These are phyloP conservation scores for Russula virescens DNA, from an alignment of 768 basidiomycete species.

Conservation along the genomic window DNA sequence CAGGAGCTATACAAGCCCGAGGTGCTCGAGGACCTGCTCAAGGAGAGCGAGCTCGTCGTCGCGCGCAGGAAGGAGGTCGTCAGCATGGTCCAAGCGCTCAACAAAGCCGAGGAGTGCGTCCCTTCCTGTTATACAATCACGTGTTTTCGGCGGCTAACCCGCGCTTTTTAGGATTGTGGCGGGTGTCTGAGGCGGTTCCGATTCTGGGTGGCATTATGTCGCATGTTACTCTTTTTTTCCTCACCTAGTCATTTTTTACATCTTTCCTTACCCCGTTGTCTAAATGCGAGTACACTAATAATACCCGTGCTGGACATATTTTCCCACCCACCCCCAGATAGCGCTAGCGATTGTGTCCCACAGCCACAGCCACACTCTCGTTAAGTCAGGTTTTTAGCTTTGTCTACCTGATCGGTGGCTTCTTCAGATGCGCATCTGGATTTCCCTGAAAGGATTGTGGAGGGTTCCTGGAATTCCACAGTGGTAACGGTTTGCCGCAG, in stretches of 20 bases:
- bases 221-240: background rate
- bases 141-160: background rate
- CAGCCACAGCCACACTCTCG: too few relatives aligned
- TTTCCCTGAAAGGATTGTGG: too few relatives aligned
- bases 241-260: background rate
- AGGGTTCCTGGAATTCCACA: too few relatives aligned
- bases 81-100: slow-evolving; percentile 88
- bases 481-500: too few relatives aligned
- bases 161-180: slow-evolving; percentile 48
- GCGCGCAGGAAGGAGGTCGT: slow-evolving; percentile 90
- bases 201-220: background rate
- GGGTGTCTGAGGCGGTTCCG: slow-evolving; percentile 39
- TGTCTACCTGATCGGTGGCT: too few relatives aligned
- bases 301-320: slow-evolving; percentile 18
- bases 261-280: slow-evolving; percentile 6
- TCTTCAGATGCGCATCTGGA: too few relatives aligned
- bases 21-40: slow-evolving; percentile 88
- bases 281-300: slow-evolving; percentile 24
- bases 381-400: too few relatives aligned
- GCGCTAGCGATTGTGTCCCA: background rate
- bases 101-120: slow-evolving; percentile 93
- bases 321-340: background rate
- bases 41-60: slow-evolving; percentile 89
- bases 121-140: background rate
- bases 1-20: slow-evolving; percentile 98